Evolutionary conservation across 2,329 filamentous ascomycete species (phyloP), one percentile per base, ranked within the genome.

Genomic region (Colletotrichum lupini): DNA sequence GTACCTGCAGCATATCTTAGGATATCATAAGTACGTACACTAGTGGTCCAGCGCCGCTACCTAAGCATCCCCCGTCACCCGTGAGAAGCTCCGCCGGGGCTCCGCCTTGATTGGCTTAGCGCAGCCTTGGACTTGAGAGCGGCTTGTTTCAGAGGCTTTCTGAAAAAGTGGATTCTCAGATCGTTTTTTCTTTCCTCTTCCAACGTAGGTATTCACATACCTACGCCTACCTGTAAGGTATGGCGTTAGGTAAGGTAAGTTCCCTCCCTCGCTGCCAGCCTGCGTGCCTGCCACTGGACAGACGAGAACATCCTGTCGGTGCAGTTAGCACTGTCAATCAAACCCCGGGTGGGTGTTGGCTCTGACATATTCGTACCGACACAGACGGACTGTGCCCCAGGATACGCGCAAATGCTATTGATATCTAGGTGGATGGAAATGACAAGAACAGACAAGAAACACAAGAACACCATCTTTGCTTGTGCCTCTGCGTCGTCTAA

Each of bases 131-230:
- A 37, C 24, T 56, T 26, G 71, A 37, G 71, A 26, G 55, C 56
- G 60, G 71, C 67, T 72, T 73, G 71, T 73, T 73, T 73, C 71
- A 73, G 71, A 71, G 46, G 19, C 42, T 19, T 46, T 46, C 37
- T 26, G 49, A 16, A 42, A 6, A 46, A 46, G 32, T 57, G 52
- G 52, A 4, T 0, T 24, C 24, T 19, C 37, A 42, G 5, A 19
- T 19, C 16, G 37, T 19, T 42, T 42, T 42, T 42, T 28, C 22
- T 56, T 24, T 22, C 52, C 8, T 55, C n/a, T 24, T 26, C n/a
- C 19, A 30, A 30, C 26, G 26, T 26, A 26, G 26, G 26, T 26
- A 26, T 26, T 26, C 26, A 26, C 26, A 26, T 26, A 26, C 26
- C 26, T 11, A 32, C 30, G 30, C 8, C 30, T 32, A 9, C 28